phyloP scores from a whole-genome alignment of 257 asterid genomes.

The Handroanthus guayacan region DNA sequence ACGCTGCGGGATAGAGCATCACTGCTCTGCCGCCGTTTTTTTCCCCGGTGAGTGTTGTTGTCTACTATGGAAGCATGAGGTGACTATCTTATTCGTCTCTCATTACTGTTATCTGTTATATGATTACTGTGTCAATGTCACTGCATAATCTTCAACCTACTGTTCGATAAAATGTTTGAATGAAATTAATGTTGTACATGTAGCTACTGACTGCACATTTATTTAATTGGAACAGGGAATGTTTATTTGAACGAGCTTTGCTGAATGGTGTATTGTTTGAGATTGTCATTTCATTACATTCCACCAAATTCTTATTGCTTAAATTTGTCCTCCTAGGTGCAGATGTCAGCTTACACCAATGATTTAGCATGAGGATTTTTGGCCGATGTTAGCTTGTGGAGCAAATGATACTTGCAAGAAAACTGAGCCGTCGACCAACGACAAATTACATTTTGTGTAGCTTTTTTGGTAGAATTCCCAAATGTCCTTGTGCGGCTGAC shows the following conservation, averaged over 20 bases:
- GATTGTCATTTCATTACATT: not conserved
- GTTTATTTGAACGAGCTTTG: not conserved
- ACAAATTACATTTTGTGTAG: conserved; percentile 36
- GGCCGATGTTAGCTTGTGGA: conserved; percentile 30
- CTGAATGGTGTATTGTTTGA: not conserved
- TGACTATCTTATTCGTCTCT: not conserved
- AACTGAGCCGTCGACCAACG: conserved; percentile 39
- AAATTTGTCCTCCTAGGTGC: not conserved
- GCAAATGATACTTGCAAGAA: conserved; percentile 53
- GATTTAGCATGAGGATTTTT: conserved; percentile 14
- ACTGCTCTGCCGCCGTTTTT: not conserved
- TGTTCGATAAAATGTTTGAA: conserved; percentile 43
- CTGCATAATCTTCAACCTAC: not conserved
- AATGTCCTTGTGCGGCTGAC: conserved; percentile 31
- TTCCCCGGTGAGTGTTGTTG: not conserved
- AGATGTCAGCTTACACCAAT: conserved; percentile 27
- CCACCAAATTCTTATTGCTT: not conserved
- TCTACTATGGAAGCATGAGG: not conserved
- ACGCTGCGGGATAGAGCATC: conserved; percentile 2
- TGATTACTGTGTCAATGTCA: not conserved
- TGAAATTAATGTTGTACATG: conserved; percentile 20
- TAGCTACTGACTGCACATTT: not conserved
- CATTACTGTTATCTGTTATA: not conserved
- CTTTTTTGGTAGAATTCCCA: conserved; percentile 39
- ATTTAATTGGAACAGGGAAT: not conserved